Evolutionary conservation across 1,284 basidiomycete genomes (phyloP).

Genomic region (Xerocomus nothofagi): DNA sequence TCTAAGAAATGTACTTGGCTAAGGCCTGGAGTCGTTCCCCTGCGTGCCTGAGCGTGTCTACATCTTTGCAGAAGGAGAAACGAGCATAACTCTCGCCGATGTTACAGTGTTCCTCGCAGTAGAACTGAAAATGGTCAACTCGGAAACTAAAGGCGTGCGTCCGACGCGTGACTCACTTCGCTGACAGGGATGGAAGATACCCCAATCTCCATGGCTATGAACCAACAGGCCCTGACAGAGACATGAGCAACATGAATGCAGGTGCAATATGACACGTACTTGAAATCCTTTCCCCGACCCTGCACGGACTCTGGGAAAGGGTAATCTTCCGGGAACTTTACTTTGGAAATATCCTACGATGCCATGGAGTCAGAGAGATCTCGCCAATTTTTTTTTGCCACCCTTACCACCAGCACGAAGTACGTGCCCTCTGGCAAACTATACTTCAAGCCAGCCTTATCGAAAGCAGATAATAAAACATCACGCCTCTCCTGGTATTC

Average conservation of each 20-base stretch:
- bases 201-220: constrained; percentile 83
- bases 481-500: constrained; percentile 85
- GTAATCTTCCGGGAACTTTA: constrained; percentile 85
- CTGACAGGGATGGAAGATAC: constrained; percentile 93
- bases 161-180: constrained; percentile 58
- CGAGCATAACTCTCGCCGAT: constrained; percentile 87
- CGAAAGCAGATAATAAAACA: constrained; percentile 77
- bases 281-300: constrained; percentile 87
- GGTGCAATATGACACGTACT: constrained; percentile 41
- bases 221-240: constrained; percentile 76
- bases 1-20: constrained; percentile 59
- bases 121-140: constrained; percentile 60
- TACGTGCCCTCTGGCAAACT: constrained; percentile 87
- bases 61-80: constrained; percentile 93
- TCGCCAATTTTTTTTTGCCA: not conserved
- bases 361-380: constrained; percentile 5
- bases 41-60: constrained; percentile 77
- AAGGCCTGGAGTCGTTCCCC: constrained; percentile 75
- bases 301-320: constrained; percentile 75
- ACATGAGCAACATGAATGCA: constrained; percentile 1
- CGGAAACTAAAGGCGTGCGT: not conserved
- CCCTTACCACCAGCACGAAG: constrained; percentile 79
- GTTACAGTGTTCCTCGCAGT: constrained; percentile 78
- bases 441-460: constrained; percentile 84
- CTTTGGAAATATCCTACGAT: constrained; percentile 73